phyloP scores from a whole-genome alignment of 441 rosid genomes.

The Eutrema salsugineum region DNA sequence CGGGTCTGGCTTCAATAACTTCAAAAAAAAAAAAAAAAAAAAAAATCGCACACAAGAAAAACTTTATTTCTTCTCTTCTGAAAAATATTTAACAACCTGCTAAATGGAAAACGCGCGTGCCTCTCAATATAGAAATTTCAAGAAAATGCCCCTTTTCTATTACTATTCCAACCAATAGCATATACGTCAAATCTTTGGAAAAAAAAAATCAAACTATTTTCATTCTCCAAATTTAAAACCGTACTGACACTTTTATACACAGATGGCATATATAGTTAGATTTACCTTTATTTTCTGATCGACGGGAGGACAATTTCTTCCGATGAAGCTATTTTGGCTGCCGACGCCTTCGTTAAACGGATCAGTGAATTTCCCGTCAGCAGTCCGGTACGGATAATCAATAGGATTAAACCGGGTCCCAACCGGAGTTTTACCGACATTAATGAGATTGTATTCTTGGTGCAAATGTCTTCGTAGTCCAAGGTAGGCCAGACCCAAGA shows the following conservation, averaged over 20 bases:
- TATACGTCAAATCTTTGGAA: background rate
- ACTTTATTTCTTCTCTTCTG: too few species aligned
- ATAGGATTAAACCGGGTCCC: slow-evolving; percentile 43
- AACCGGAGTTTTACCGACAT: slow-evolving; percentile 46
- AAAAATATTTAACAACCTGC: background rate
- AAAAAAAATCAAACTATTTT: background rate
- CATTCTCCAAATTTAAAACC: background rate
- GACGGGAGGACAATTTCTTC: slow-evolving; percentile 47
- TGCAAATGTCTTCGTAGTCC: slow-evolving; percentile 49
- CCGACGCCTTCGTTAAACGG: slow-evolving; percentile 54
- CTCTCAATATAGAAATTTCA: background rate
- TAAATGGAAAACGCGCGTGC: background rate
- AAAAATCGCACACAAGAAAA: background rate
- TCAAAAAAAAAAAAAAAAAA: background rate
- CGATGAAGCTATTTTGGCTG: slow-evolving; percentile 48
- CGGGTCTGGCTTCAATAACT: slow-evolving; percentile 61
- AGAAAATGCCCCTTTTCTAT: background rate
- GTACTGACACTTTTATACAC: background rate
- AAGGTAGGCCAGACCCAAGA: slow-evolving; percentile 44
- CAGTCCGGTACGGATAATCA: slow-evolving; percentile 52
- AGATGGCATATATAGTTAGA: background rate
- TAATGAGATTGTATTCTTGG: slow-evolving; percentile 47
- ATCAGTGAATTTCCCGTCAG: slow-evolving; percentile 47
- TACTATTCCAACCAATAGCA: background rate
- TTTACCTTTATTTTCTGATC: slow-evolving; percentile 36